Evolutionary conservation across 1,284 basidiomycete species (phyloP).

Genomic region (Nidula niveotomentosa): DNA sequence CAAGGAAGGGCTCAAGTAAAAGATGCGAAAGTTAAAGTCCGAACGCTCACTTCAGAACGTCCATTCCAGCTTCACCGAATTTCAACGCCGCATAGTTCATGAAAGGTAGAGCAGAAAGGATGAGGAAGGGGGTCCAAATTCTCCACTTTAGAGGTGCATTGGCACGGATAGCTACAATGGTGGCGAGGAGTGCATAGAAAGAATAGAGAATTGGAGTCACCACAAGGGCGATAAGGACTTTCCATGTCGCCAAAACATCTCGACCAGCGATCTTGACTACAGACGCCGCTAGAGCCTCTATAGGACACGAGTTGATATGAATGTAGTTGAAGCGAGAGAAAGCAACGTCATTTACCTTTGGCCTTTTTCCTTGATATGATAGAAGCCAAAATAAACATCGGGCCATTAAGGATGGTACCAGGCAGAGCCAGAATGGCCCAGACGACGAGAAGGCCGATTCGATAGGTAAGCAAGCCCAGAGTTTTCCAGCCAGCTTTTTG

Average conservation of each 20-base stretch:
- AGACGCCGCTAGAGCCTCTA: conserved; percentile 96
- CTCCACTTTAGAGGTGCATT: conserved; percentile 64
- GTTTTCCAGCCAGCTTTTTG: conserved; percentile 89
- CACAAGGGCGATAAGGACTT: conserved; percentile 93
- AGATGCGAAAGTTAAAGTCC: conserved; percentile 7
- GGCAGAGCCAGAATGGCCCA: conserved; percentile 93
- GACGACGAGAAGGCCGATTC: conserved; percentile 75
- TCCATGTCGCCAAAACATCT: conserved; percentile 98
- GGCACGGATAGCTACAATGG: conserved; percentile 73
- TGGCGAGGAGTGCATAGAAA: conserved; percentile 83
- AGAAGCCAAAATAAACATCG: conserved; percentile 94
- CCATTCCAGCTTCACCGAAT: conserved; percentile 98
- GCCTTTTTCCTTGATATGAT: conserved; percentile 90
- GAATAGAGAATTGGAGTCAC: conserved; percentile 88
- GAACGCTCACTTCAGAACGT: conserved; percentile 85
- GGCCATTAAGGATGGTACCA: conserved; percentile 93
- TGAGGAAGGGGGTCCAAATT: conserved; percentile 80
- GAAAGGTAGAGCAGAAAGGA: conserved; percentile 78
- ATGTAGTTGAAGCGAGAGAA: conserved; percentile 3
- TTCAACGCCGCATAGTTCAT: conserved; percentile 96
- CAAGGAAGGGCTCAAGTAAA: conserved; percentile 5
- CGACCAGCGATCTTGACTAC: conserved; percentile 94
- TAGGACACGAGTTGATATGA: conserved; percentile 6
- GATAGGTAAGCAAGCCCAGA: conserved; percentile 83
- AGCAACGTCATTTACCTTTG: conserved; percentile 59